Percentiles rank a stretch among this genome's conserved stretches.
These are phyloP conservation scores for Boletus rubroflammeus DNA, from an alignment of 768 basidiomycete species.

Conservation along the genomic window DNA sequence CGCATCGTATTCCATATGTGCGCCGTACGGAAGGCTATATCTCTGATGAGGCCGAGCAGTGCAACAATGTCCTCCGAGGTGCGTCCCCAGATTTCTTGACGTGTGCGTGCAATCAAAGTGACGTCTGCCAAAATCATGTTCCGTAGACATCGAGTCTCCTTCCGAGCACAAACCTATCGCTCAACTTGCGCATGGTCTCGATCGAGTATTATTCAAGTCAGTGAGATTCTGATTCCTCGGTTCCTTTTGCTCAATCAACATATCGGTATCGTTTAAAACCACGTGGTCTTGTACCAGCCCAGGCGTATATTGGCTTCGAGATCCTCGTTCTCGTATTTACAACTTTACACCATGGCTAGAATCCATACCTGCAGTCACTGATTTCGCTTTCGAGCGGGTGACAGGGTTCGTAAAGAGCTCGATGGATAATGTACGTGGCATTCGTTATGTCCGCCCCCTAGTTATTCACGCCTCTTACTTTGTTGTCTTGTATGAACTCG, in stretches of 20 bases:
- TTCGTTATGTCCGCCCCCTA: background rate
- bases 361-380: slow-evolving; percentile 66
- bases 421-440: slow-evolving; percentile 54
- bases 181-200: slow-evolving; percentile 59
- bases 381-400: slow-evolving; percentile 83
- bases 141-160: slow-evolving; percentile 42
- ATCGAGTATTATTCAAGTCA: slow-evolving; percentile 74
- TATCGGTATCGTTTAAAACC: background rate
- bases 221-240: slow-evolving; percentile 18
- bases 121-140: background rate
- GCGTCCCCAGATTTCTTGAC: background rate
- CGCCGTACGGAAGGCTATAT: slow-evolving; percentile 29
- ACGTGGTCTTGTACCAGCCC: slow-evolving; percentile 46
- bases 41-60: slow-evolving; percentile 2
- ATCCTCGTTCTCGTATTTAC: slow-evolving; percentile 81
- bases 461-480: background rate
- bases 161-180: slow-evolving; percentile 55
- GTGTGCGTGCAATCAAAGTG: background rate
- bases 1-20: slow-evolving; percentile 22
- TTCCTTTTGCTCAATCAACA: background rate
- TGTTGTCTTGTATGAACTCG: background rate
- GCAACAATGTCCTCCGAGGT: slow-evolving; percentile 19
- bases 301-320: slow-evolving; percentile 84
- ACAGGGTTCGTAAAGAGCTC: slow-evolving; percentile 76
- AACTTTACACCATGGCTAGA: slow-evolving; percentile 77